Percentiles rank a stretch among this genome's conserved stretches.
phyloP scores from a whole-genome alignment of 208 protist genomes.

The Willaertia magna region DNA sequence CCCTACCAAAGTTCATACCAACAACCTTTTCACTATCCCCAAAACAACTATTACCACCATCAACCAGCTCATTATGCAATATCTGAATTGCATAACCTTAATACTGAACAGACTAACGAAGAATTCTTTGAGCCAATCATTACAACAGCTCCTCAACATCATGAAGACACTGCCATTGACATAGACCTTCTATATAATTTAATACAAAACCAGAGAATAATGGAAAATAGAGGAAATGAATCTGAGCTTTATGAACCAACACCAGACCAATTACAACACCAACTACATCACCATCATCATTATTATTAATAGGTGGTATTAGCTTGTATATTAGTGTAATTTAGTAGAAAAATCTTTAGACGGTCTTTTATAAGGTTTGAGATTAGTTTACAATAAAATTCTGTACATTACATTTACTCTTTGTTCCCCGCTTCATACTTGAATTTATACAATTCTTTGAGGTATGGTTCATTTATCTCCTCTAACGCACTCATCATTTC shows the following conservation, averaged over 20 bases:
- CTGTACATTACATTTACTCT: no score
- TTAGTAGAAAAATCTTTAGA: no score
- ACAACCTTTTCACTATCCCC: no score
- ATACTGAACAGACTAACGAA: background rate
- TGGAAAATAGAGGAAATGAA: background rate
- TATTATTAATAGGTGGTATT: no score
- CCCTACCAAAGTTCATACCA: no score
- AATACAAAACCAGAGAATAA: background rate
- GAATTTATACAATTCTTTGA: background rate
- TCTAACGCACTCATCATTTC: background rate
- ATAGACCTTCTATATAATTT: background rate
- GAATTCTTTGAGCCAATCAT: background rate
- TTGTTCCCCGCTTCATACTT: background rate
- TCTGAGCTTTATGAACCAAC: background rate
- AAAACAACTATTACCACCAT: no score
- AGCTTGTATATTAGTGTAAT: no score
- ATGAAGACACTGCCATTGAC: background rate
- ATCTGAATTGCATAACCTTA: no score
- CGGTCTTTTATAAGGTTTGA: no score
- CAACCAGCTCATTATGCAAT: no score
- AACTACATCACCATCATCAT: no score
- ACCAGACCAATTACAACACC: background rate
- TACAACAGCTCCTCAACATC: background rate
- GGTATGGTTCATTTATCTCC: background rate
- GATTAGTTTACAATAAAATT: no score